Base-by-base conservation (phyloP, 2,329 filamentous ascomycete species). In the Myriosclerotinia scirpicola region DNA sequence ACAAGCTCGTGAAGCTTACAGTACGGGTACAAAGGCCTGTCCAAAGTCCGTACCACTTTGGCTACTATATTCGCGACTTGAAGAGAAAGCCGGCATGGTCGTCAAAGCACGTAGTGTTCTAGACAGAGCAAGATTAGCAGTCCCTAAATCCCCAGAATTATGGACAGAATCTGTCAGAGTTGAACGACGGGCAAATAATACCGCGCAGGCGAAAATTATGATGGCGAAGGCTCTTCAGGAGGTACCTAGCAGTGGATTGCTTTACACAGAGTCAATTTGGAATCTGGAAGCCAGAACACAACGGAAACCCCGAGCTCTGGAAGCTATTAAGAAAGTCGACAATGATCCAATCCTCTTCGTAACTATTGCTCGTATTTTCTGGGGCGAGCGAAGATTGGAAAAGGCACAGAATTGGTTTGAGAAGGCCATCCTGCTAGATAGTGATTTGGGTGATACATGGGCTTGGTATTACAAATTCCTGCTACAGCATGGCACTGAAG, bases 371-470 rank as follows among this genome's bases (percentile, higher is more conserved):
- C 87, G 95, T 26, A 96, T 98, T 71, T 97, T 99, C 80, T 99
- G 95, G 95, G 88, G 86, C 12, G 95, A 99, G 80, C 85, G 95
- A 66, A 89, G 90, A 76, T 83, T 99, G 34, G 95, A 98, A 72
- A 97, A 97, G 78, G 94, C 95, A 3, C 90, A 93, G 78, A 93
- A 87, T 71, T 99, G 95, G 95, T 99, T 99, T 78, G 93, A 97
- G 79, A 97, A 96, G 79, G 95, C 95, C 0, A 88, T 97, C 66
- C 83, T 97, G 64, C 82, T 95, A 15, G 93, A 99, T 75, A 87
- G 89, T 46, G 93, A 98, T 77, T 81, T 87, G 61, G 95, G 95
- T 61, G 96, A 99, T 80, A 91, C 88, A 14, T 99, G 96, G 96
- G 94, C 93, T 26, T 99, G 94, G 94, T 99, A 97, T 78, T 95